Percentiles rank a stretch among this genome's conserved stretches.
Conservation (phyloP, 2,329 filamentous ascomycete genomes). For the Septoria petroselini region DNA sequence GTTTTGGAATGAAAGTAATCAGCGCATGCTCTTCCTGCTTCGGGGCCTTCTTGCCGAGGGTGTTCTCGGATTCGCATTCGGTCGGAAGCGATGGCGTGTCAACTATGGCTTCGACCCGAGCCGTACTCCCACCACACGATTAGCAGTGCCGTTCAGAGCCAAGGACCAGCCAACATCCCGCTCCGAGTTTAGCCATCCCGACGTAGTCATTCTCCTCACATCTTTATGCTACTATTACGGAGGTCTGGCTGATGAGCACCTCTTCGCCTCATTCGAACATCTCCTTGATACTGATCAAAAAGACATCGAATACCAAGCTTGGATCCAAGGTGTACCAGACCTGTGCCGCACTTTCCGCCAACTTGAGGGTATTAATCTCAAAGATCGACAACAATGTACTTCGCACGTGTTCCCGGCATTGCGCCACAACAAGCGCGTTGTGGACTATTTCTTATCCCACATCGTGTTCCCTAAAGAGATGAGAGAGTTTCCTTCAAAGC, state of each 20-base stretch:
- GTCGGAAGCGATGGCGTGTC: slow-evolving; percentile 65
- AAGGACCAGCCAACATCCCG: slow-evolving; percentile 63
- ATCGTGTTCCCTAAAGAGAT: slow-evolving; percentile 63
- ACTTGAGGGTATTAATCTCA: slow-evolving; percentile 31
- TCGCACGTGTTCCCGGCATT: slow-evolving; percentile 42
- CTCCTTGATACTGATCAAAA: slow-evolving; percentile 28
- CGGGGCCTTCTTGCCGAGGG: slow-evolving; percentile 61
- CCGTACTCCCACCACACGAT: slow-evolving; percentile 48
- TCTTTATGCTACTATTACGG: slow-evolving; percentile 66
- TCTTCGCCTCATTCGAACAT: slow-evolving; percentile 41
- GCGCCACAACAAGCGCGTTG: slow-evolving; percentile 50
- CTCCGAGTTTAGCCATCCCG: slow-evolving; percentile 66
- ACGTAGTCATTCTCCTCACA: slow-evolving; percentile 64
- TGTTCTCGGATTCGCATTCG: slow-evolving; percentile 58
- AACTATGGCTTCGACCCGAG: slow-evolving; percentile 46
- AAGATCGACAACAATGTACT: slow-evolving; percentile 27
- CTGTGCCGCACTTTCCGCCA: slow-evolving; percentile 23
- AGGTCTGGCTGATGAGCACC: slow-evolving; percentile 48
- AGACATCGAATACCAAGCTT: slow-evolving; percentile 29
- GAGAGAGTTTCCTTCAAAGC: slow-evolving; percentile 61
- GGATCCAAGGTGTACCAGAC: slow-evolving; percentile 20
- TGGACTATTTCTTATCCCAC: slow-evolving; percentile 66
- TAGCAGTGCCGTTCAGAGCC: slow-evolving; percentile 64
- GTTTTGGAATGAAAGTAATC: slow-evolving; percentile 22
- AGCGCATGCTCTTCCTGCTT: slow-evolving; percentile 52